Evolutionary conservation across 352 stramenopile species (phyloP).

Genomic region (Albugo laibachii): DNA sequence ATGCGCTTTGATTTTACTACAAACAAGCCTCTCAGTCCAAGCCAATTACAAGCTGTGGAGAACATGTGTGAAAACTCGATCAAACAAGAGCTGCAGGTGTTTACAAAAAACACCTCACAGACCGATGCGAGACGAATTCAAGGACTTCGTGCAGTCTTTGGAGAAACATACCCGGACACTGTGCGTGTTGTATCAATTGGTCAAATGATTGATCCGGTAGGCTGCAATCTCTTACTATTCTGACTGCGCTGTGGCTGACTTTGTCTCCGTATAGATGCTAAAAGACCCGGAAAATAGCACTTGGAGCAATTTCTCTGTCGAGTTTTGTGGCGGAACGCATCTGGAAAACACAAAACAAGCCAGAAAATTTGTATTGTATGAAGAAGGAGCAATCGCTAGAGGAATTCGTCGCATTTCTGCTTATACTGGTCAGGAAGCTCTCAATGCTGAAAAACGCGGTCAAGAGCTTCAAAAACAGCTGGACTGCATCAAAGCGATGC

Average conservation of each 20-base stretch:
- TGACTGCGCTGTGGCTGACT: neutral
- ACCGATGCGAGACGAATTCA: slow-evolving; percentile 88
- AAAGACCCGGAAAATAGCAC: slow-evolving; percentile 74
- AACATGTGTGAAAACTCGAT: slow-evolving; percentile 79
- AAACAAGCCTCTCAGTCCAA: slow-evolving; percentile 86
- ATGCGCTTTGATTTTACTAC: slow-evolving; percentile 98
- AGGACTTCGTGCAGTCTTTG: slow-evolving; percentile 95
- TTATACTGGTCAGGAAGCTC: slow-evolving; percentile 80
- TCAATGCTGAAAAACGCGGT: slow-evolving; percentile 71
- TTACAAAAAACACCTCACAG: slow-evolving; percentile 84
- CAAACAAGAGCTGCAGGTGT: slow-evolving; percentile 80
- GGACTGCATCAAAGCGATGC: slow-evolving; percentile 50
- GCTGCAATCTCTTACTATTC: slow-evolving; percentile 1
- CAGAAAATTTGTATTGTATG: slow-evolving; percentile 91
- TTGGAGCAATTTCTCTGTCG: slow-evolving; percentile 88
- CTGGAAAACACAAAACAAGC: slow-evolving; percentile 91
- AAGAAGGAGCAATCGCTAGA: slow-evolving; percentile 93
- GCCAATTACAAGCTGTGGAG: slow-evolving; percentile 80
- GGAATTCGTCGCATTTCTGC: slow-evolving; percentile 92
- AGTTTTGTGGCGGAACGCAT: slow-evolving; percentile 99
- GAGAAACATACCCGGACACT: slow-evolving; percentile 97
- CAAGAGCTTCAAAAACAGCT: slow-evolving; percentile 60
- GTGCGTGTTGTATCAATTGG: slow-evolving; percentile 95
- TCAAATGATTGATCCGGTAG: slow-evolving; percentile 27
- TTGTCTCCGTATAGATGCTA: slow-evolving; percentile 16